These are phyloP conservation scores for Barnettozyma botsteinii DNA, from an alignment of 805 yeast species.

Conservation along the genomic window DNA sequence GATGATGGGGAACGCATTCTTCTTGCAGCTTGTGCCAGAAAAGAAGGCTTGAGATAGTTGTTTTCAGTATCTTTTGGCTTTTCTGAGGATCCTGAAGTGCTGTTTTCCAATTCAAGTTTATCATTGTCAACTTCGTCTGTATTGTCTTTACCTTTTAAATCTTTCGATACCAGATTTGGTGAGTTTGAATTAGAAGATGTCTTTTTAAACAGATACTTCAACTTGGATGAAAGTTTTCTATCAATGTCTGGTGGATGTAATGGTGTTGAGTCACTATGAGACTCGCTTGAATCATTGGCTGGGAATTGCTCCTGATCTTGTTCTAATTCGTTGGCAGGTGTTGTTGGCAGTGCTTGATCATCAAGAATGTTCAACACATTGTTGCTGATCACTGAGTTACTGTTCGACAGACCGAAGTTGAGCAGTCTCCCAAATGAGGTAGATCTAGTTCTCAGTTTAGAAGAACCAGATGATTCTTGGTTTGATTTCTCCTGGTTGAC, in stretches of 20 bases:
- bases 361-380: too few species aligned
- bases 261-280: background rate
- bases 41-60: slow-evolving; percentile 10
- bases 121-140: slow-evolving; percentile 5
- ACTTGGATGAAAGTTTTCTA: slow-evolving; percentile 15
- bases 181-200: slow-evolving; percentile 15
- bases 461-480: background rate
- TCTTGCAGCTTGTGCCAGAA: slow-evolving; percentile 17
- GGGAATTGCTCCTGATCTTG: slow-evolving; percentile 9
- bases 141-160: background rate
- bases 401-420: slow-evolving; percentile 28
- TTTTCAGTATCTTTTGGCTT: slow-evolving; percentile 7
- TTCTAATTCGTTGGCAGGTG: slow-evolving; percentile 7
- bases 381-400: background rate
- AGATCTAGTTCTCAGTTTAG: slow-evolving; percentile 25
- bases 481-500: background rate
- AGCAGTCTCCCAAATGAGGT: slow-evolving; percentile 36
- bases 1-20: slow-evolving; percentile 33
- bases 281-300: background rate
- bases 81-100: background rate
- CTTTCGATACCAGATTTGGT: slow-evolving; percentile 13
- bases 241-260: slow-evolving; percentile 6
- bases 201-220: slow-evolving; percentile 21
- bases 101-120: background rate
- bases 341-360: slow-evolving; percentile 9